Base-by-base conservation (phyloP, 257 asterid genomes). In the Rubia yunnanensis region DNA sequence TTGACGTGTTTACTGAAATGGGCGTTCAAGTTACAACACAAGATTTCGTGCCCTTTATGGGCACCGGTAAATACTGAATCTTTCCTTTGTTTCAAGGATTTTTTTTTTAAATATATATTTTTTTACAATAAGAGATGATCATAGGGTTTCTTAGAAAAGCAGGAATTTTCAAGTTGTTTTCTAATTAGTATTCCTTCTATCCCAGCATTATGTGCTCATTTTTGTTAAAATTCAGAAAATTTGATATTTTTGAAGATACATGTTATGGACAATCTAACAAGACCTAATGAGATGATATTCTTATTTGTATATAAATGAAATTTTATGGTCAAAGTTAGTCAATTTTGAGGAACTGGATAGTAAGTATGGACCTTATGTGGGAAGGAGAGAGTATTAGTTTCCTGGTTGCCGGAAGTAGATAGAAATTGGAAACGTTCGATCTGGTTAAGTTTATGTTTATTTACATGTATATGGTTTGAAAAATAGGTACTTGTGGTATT, bases 11-110 rank as follows among this genome's bases (percentile, higher is more conserved):
- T 69, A 84, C 89, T 26, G 99, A 90, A 74, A 87, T 90, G 99
- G 99, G 99, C 49, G 94, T 94, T 74, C 70, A 82, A 50, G 96
- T 77, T 59, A 86, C 91, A 1, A 88, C 88, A 67, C 74, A 90
- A 30, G 99, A 94, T 78, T 94, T 94, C 60, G 88, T 85, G 49
- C 99, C 99, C 73, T 94, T 94, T 78, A 90, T 81, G 80, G 99
- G 97, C 77, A 94, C 96, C 59, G 99, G 99, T 89, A 73, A 69
- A 60, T 8, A 23, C 31, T 44, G 48, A 32, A 31, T 35, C 17
- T 49, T 64, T 30, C 35, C 20, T 64, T 1, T 52, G 2, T 27
- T 13, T 44, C 4, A 14, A 44, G 52, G 20, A 44, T 15, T 15
- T 15, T 15, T 13, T 32, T 3, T 32, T 2, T 3, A 10, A 39